A percentile compares a stretch with the other conserved stretches of the same genome.
These are phyloP conservation scores for Symbiodinium pilosum DNA, from an alignment of 73 alveolate species.

Conservation along the genomic window DNA sequence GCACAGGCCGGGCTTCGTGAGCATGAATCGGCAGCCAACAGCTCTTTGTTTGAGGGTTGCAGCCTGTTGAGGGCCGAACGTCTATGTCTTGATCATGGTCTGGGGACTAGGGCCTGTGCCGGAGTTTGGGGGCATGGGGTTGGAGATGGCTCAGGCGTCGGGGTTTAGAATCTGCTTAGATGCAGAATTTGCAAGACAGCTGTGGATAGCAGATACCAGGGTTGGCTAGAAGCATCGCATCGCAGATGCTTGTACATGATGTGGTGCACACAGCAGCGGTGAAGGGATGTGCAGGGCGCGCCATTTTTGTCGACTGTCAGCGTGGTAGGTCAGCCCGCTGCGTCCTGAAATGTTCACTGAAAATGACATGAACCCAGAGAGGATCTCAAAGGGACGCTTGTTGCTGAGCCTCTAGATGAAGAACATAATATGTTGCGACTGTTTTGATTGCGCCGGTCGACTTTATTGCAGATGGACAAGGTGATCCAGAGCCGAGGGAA, in stretches of 20 bases:
- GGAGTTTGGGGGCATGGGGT: not conserved
- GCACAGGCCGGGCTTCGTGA: not conserved
- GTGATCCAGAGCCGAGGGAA: too few relatives aligned
- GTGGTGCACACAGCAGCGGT: not conserved
- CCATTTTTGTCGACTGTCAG: not conserved
- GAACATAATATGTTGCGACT: too few relatives aligned
- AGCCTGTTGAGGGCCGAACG: too few relatives aligned
- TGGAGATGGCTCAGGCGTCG: not conserved
- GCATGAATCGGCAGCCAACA: too few relatives aligned
- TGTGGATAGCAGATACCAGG: too few relatives aligned
- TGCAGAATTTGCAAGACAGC: not conserved
- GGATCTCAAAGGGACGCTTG: too few relatives aligned
- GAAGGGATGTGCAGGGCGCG: not conserved
- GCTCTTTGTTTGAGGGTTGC: too few relatives aligned
- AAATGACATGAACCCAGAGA: too few relatives aligned
- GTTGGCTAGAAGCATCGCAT: not conserved
- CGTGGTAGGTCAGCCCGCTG: not conserved
- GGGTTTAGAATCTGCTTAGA: not conserved
- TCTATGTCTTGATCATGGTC: not conserved
- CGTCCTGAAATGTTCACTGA: not conserved
- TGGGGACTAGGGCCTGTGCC: not conserved
- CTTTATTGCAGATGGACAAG: too few relatives aligned
- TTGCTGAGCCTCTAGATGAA: too few relatives aligned
- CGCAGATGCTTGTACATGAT: not conserved
- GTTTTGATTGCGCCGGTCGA: too few relatives aligned